phyloP scores from a whole-genome alignment of 2,329 filamentous ascomycete genomes.

The Fusarium heterosporum region DNA sequence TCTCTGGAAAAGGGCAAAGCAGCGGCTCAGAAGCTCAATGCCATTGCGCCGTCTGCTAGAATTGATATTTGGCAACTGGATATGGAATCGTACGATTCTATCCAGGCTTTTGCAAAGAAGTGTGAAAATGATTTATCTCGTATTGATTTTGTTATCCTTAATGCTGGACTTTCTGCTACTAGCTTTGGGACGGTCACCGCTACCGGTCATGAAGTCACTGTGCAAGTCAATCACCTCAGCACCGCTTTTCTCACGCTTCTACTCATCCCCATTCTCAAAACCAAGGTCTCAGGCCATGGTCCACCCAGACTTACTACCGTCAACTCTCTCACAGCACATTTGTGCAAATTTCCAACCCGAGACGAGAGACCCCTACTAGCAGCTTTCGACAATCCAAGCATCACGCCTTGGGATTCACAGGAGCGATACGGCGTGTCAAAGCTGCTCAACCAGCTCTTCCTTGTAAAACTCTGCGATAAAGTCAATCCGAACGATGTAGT shows the following conservation, averaged over 20 bases:
- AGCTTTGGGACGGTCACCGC: constrained; percentile 28
- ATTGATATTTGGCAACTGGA: constrained; percentile 45
- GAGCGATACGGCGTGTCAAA: constrained; percentile 50
- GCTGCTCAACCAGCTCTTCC: constrained; percentile 50
- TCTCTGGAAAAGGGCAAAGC: constrained; percentile 29
- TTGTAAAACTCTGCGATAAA: constrained; percentile 53
- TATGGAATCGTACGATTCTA: constrained; percentile 45
- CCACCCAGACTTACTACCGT: constrained; percentile 47
- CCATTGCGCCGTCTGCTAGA: constrained; percentile 3
- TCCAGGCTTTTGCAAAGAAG: constrained; percentile 32
- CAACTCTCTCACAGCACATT: constrained; percentile 46
- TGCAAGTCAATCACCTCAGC: constrained; percentile 52
- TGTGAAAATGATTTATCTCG: constrained; percentile 28
- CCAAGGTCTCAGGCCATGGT: background rate
- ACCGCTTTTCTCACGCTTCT: constrained; percentile 48
- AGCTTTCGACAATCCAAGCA: constrained; percentile 45
- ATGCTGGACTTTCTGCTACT: constrained; percentile 47
- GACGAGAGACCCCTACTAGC: constrained; percentile 44
- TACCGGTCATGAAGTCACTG: constrained; percentile 48
- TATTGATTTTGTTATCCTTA: constrained; percentile 50
- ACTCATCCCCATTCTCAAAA: constrained; percentile 42
- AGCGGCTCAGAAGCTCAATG: constrained; percentile 22
- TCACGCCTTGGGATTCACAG: constrained; percentile 33
- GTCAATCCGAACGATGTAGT: constrained; percentile 51
- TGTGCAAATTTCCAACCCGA: constrained; percentile 45